Evolutionary conservation across 768 basidiomycete species (phyloP).

Genomic region (button mushroom (Agaricus bisporus)): DNA sequence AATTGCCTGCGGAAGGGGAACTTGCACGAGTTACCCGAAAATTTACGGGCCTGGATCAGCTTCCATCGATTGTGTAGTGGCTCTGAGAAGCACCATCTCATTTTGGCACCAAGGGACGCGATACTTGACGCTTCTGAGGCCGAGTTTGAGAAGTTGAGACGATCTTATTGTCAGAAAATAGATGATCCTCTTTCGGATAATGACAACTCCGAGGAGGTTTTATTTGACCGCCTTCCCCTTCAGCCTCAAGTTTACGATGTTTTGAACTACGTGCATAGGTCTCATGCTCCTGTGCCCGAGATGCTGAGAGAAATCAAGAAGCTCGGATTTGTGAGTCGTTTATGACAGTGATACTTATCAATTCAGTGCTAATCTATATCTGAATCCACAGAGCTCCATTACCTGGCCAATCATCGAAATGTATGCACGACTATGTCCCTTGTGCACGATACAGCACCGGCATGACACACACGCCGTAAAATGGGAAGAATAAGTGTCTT

Average conservation of each 20-base stretch:
- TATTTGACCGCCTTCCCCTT: conserved; percentile 61
- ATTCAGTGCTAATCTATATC: neutral
- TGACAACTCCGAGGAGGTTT: conserved; percentile 4
- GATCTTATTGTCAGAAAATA: conserved; percentile 16
- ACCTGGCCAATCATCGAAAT: conserved; percentile 74
- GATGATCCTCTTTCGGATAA: conserved; percentile 2
- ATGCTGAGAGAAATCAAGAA: conserved; percentile 53
- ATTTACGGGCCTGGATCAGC: conserved; percentile 44
- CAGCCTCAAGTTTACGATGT: conserved; percentile 65
- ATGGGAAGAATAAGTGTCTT: neutral
- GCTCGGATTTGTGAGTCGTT: conserved; percentile 51
- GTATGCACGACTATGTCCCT: conserved; percentile 56
- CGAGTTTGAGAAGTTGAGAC: conserved; percentile 44
- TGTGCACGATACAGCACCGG: conserved; percentile 24
- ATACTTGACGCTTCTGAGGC: conserved; percentile 44
- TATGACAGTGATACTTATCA: neutral
- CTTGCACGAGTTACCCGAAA: conserved; percentile 27
- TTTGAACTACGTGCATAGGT: conserved; percentile 58
- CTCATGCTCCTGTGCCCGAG: conserved; percentile 44
- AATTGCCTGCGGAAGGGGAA: conserved; percentile 40
- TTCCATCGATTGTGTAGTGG: conserved; percentile 60
- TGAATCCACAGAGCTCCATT: conserved; percentile 42
- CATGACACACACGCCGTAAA: conserved; percentile 1
- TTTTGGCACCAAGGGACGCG: conserved; percentile 56
- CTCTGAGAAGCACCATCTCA: conserved; percentile 49